phyloP scores from a whole-genome alignment of 2,329 filamentous ascomycete genomes.

The Sarocladium strictum region DNA sequence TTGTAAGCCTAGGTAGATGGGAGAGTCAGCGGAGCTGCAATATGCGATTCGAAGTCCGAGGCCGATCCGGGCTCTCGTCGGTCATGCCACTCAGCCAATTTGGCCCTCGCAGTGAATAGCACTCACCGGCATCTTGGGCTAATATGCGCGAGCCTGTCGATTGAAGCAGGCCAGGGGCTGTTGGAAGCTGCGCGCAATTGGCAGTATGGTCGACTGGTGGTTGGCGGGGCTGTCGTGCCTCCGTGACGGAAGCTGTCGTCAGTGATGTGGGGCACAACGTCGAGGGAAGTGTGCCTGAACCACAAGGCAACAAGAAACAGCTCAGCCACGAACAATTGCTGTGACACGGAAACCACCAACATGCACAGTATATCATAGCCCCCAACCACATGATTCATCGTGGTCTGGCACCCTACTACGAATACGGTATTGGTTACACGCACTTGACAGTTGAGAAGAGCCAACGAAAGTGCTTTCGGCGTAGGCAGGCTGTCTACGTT shows the following conservation, averaged over 20 bases:
- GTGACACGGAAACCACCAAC: no score
- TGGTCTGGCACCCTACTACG: no score
- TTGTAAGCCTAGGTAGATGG: slow-evolving; percentile 72
- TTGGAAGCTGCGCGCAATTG: slow-evolving; percentile 12
- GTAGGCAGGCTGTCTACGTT: no score
- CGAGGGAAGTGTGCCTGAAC: slow-evolving; percentile 18
- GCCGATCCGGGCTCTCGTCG: no score
- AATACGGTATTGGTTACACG: no score
- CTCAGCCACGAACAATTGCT: no score
- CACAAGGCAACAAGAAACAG: slow-evolving; percentile 5
- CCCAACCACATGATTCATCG: no score
- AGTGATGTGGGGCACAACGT: slow-evolving; percentile 23
- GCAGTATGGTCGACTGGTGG: slow-evolving; percentile 11
- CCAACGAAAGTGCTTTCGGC: no score
- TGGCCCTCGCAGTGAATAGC: no score
- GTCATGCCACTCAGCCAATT: no score
- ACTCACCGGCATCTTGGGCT: slow-evolving; percentile 43
- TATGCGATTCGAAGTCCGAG: neutral
- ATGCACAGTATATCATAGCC: no score
- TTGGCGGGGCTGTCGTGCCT: slow-evolving; percentile 20
- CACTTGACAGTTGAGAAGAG: no score
- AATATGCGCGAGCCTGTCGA: slow-evolving; percentile 17
- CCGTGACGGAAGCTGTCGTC: slow-evolving; percentile 25
- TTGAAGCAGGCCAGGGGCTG: slow-evolving; percentile 15
- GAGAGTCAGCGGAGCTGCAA: slow-evolving; percentile 17